These are phyloP conservation scores for Lentinula aciculospora DNA, from an alignment of 768 basidiomycete species.

Conservation along the genomic window DNA sequence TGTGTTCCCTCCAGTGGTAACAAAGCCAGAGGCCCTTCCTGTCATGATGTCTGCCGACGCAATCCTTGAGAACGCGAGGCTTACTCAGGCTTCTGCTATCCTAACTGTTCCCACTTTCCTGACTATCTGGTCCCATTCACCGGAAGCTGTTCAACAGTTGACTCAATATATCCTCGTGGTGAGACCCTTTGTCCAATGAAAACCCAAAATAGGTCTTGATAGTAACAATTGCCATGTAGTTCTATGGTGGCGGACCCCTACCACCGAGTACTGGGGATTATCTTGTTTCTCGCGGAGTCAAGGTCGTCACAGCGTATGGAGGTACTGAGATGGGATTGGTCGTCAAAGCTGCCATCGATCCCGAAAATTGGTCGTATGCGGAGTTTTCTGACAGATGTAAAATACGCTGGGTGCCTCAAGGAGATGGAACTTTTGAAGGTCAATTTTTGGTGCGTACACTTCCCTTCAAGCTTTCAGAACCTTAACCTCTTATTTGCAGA, in stretches of 20 bases:
- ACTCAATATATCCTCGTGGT: slow-evolving; percentile 14
- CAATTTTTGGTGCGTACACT: slow-evolving; percentile 3
- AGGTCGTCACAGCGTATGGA: slow-evolving; percentile 11
- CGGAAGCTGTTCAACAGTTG: slow-evolving; percentile 13
- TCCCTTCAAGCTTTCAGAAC: background rate
- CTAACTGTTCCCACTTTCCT: slow-evolving; percentile 21
- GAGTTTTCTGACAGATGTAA: background rate
- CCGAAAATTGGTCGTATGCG: slow-evolving; percentile 14
- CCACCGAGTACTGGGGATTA: slow-evolving; percentile 10
- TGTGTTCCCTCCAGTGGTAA: background rate
- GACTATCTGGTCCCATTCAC: slow-evolving; percentile 16
- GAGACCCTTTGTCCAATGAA: background rate
- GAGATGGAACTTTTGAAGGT: slow-evolving; percentile 7
- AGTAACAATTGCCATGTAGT: background rate
- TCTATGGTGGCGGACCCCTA: slow-evolving; percentile 2
- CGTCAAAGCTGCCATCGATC: slow-evolving; percentile 2
- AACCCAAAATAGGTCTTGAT: background rate
- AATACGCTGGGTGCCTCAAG: background rate
- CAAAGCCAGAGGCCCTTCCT: slow-evolving; percentile 12
- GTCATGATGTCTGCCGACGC: slow-evolving; percentile 23
- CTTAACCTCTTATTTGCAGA: slow-evolving; percentile 12
- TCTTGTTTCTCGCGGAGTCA: slow-evolving; percentile 15
- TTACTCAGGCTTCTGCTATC: slow-evolving; percentile 10
- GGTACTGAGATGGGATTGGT: slow-evolving; percentile 16
- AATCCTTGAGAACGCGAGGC: slow-evolving; percentile 16